Evolutionary conservation across 1,284 basidiomycete genomes (phyloP).

Genomic region (Rhodotorula sp.): DNA sequence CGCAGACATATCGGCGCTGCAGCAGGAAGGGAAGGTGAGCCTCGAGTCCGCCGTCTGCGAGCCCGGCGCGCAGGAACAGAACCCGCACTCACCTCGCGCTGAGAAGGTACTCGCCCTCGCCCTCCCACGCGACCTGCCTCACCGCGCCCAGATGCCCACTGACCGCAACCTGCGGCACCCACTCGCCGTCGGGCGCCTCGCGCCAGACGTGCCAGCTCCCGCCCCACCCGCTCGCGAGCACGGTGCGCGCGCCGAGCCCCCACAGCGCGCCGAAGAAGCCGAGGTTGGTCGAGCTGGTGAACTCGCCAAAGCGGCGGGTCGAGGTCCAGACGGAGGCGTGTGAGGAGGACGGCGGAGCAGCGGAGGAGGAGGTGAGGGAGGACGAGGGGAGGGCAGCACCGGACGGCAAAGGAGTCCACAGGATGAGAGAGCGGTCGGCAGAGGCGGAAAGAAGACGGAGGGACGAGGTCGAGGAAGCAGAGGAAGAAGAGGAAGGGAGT

Average conservation of each 20-base stretch:
- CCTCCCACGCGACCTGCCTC: constrained; percentile 78
- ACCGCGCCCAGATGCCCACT: constrained; percentile 78
- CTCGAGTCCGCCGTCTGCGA: not conserved
- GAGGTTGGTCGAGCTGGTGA: constrained; percentile 70
- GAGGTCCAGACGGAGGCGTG: constrained; percentile 70
- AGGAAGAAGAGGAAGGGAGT: constrained; percentile 62
- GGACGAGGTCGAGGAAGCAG: constrained; percentile 77
- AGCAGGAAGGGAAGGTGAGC: not conserved
- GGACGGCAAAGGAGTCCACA: constrained; percentile 70
- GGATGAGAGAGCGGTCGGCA: constrained; percentile 85
- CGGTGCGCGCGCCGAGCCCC: constrained; percentile 61
- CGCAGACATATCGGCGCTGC: constrained; percentile 81
- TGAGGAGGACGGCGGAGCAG: constrained; percentile 40
- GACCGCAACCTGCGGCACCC: constrained; percentile 74
- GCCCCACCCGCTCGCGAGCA: constrained; percentile 84
- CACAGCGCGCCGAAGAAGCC: constrained; percentile 88
- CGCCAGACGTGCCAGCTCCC: constrained; percentile 87
- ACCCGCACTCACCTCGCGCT: constrained; percentile 66
- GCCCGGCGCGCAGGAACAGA: too few relatives aligned
- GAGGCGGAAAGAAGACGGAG: constrained; percentile 79
- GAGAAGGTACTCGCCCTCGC: constrained; percentile 75
- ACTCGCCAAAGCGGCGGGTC: constrained; percentile 82
- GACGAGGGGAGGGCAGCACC: constrained; percentile 48
- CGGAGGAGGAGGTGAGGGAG: constrained; percentile 53
- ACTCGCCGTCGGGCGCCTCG: constrained; percentile 50